These are phyloP conservation scores for Stachybotrys chartarum DNA, from an alignment of 2,329 filamentous ascomycete species.

Conservation along the genomic window DNA sequence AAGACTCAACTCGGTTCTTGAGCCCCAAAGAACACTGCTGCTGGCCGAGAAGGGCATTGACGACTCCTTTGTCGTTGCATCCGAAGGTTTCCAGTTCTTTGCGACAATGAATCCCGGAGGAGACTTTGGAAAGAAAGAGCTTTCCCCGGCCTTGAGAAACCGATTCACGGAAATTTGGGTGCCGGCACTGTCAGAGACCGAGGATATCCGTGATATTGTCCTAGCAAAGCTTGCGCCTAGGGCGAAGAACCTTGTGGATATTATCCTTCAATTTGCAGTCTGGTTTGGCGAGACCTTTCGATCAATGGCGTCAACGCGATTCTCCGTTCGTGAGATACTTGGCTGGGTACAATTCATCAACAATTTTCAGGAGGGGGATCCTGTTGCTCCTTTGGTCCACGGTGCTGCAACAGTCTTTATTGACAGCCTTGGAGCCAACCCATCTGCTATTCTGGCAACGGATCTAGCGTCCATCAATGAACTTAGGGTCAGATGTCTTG, in stretches of 20 bases:
- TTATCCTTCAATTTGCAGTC: conserved; percentile 79
- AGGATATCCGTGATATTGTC: conserved; percentile 85
- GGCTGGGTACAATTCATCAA: conserved; percentile 95
- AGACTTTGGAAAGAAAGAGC: conserved; percentile 95
- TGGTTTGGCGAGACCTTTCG: conserved; percentile 88
- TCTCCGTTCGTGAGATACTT: conserved; percentile 88
- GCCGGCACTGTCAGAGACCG: conserved; percentile 72
- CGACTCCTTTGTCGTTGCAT: conserved; percentile 71
- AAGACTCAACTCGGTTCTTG: conserved; percentile 90
- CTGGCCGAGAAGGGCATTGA: conserved; percentile 89
- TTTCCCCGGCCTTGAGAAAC: conserved; percentile 90
- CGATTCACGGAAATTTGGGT: conserved; percentile 99
- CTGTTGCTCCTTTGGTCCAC: conserved; percentile 54
- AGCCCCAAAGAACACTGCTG: conserved; percentile 77
- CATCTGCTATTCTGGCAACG: conserved; percentile 75
- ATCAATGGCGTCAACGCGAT: conserved; percentile 63
- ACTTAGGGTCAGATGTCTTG: conserved; percentile 67
- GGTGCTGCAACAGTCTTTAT: conserved; percentile 94
- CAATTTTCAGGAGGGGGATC: conserved; percentile 41
- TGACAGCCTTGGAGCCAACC: conserved; percentile 91
- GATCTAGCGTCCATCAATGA: conserved; percentile 60
- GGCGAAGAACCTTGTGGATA: conserved; percentile 50
- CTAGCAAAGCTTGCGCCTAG: conserved; percentile 59
- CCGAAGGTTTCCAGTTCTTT: conserved; percentile 84
- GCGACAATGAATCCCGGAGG: conserved; percentile 99